Conservation (phyloP, 2,329 filamentous ascomycete species). For the Apiospora malaysiana region DNA sequence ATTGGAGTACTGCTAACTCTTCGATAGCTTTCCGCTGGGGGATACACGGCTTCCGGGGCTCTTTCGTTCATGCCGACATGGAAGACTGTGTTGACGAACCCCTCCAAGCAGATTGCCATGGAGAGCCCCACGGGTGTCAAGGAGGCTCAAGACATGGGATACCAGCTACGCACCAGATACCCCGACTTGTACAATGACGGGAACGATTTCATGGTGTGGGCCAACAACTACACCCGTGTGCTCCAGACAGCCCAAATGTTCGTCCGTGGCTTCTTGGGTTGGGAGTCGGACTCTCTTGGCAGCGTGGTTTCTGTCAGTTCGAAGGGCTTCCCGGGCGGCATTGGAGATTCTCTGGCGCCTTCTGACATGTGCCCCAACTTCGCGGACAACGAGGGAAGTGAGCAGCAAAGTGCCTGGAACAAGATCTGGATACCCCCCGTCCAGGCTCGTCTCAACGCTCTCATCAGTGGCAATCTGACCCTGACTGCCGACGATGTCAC, state of each 20-base stretch:
- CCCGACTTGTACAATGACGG: slow-evolving; percentile 56
- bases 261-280: slow-evolving; percentile 64
- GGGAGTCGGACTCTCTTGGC: slow-evolving; percentile 57
- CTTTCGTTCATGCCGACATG: slow-evolving; percentile 64
- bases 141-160: slow-evolving; percentile 63
- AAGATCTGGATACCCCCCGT: slow-evolving; percentile 59
- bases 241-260: slow-evolving; percentile 68
- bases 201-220: slow-evolving; percentile 63
- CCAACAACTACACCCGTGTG: slow-evolving; percentile 69
- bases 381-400: slow-evolving; percentile 56
- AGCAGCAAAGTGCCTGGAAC: slow-evolving; percentile 54
- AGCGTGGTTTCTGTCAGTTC: slow-evolving; percentile 64
- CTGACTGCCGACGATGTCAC: slow-evolving; percentile 59
- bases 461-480: slow-evolving; percentile 60
- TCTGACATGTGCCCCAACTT: slow-evolving; percentile 69
- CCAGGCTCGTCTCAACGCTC: slow-evolving; percentile 56
- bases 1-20: neutral
- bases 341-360: slow-evolving; percentile 67
- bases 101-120: slow-evolving; percentile 61
- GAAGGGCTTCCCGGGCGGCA: slow-evolving; percentile 54
- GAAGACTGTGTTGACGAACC: slow-evolving; percentile 62
- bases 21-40: slow-evolving; percentile 55
- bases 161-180: slow-evolving; percentile 55
- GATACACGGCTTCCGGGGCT: slow-evolving; percentile 58
- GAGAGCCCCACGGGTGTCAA: slow-evolving; percentile 67